Conservation (phyloP, 371 early-diverging fungal genomes). For the Basidiobolus meristosporus region DNA sequence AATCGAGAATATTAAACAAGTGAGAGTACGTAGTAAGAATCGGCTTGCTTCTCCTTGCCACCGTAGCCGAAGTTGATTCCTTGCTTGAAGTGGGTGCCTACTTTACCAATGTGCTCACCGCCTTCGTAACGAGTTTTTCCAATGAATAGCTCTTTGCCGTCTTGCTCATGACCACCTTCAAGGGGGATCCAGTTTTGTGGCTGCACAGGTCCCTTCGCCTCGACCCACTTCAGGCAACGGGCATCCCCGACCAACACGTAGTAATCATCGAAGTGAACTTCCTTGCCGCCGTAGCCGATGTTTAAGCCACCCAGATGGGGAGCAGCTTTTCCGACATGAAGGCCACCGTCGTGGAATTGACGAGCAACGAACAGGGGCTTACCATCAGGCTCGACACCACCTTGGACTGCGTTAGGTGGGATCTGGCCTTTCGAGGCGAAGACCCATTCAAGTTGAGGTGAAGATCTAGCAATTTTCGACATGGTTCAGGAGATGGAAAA, state of each 20-base stretch:
- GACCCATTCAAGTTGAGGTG: slow-evolving; percentile 5
- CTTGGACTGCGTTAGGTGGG: slow-evolving; percentile 6
- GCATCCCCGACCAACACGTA: slow-evolving; percentile 23
- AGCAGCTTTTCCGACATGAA: slow-evolving; percentile 27
- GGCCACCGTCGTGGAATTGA: slow-evolving; percentile 11
- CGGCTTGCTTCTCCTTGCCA: slow-evolving; percentile 3
- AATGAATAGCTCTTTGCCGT: slow-evolving; percentile 17
- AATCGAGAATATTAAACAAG: too few species aligned
- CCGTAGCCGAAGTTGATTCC: slow-evolving; percentile 12
- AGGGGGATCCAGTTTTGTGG: slow-evolving; percentile 8
- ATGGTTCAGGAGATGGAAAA: neutral
- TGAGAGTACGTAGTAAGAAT: neutral
- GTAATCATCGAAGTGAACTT: slow-evolving; percentile 15
- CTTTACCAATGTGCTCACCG: slow-evolving; percentile 20
- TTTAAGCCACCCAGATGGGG: slow-evolving; percentile 14
- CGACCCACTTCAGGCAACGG: slow-evolving; percentile 18
- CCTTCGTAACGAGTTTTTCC: slow-evolving; percentile 14
- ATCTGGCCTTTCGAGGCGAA: slow-evolving; percentile 1
- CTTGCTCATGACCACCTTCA: slow-evolving; percentile 20
- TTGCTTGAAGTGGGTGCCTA: slow-evolving; percentile 9
- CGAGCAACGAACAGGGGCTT: slow-evolving; percentile 3
- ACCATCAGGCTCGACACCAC: slow-evolving; percentile 4
- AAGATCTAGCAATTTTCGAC: neutral
- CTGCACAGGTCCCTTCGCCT: slow-evolving; percentile 7
- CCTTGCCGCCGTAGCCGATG: slow-evolving; percentile 19